Conservation (phyloP, 345 rosid genomes). For the Aegle marmelos region DNA sequence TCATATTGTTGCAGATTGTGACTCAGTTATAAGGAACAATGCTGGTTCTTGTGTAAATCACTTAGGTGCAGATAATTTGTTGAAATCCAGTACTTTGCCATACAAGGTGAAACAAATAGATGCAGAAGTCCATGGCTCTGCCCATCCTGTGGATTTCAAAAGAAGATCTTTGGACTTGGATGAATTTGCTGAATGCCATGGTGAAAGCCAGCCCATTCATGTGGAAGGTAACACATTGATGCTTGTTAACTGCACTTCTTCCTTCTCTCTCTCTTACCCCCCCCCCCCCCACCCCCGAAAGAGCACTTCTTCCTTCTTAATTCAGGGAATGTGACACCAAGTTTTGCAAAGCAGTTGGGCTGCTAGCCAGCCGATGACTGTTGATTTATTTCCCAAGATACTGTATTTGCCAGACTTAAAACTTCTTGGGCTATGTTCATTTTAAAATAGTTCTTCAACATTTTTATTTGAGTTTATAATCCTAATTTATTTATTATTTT, state of each 20-base stretch:
- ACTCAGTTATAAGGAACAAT: slow-evolving; percentile 2
- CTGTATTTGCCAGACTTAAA: neutral
- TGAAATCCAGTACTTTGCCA: slow-evolving; percentile 11
- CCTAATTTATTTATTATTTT: slow-evolving; percentile 5
- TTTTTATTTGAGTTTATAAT: neutral
- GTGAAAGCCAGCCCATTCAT: slow-evolving; percentile 33
- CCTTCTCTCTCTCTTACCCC: too few species aligned
- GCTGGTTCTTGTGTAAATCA: slow-evolving; percentile 12
- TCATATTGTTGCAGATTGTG: slow-evolving; percentile 27
- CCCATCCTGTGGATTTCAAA: slow-evolving; percentile 14
- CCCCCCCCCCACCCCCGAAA: too few species aligned
- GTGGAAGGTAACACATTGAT: slow-evolving; percentile 35
- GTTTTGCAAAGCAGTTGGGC: neutral
- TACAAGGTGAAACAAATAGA: slow-evolving; percentile 11
- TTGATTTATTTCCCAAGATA: neutral
- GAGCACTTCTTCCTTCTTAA: neutral
- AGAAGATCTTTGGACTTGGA: slow-evolving; percentile 17
- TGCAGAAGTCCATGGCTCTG: slow-evolving; percentile 22
- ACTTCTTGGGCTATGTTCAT: neutral
- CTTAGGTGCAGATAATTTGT: slow-evolving; percentile 6
- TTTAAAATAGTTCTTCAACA: neutral
- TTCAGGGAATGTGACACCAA: neutral
- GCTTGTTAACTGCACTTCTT: neutral
- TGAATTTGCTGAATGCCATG: slow-evolving; percentile 34
- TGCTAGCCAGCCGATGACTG: slow-evolving; percentile 2